These are phyloP conservation scores for Blepharisma japonicum DNA, from an alignment of 73 alveolate genomes.

Conservation along the genomic window DNA sequence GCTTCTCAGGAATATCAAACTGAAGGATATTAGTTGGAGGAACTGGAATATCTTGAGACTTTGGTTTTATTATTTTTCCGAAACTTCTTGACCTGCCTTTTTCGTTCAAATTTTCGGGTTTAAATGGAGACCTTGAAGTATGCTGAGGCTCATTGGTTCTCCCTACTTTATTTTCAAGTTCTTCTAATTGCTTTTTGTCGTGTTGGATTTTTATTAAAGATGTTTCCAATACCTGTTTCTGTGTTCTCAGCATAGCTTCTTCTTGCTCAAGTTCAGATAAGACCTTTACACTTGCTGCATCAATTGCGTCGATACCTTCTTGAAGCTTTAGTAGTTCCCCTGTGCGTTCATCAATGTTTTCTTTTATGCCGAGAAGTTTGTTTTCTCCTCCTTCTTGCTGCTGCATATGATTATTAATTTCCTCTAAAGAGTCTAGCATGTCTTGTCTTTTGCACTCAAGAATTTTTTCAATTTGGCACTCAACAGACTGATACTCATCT, in stretches of 20 bases:
- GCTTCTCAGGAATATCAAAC: too few species aligned
- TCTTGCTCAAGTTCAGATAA: background rate
- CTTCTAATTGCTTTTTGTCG: background rate
- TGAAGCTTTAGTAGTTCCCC: background rate
- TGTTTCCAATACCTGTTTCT: background rate
- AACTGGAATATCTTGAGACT: too few species aligned
- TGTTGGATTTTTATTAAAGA: background rate
- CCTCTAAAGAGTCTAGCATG: background rate
- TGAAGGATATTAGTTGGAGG: too few species aligned
- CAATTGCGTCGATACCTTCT: background rate
- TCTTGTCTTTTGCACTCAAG: background rate
- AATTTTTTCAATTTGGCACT: conserved; percentile 7
- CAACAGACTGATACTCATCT: too few species aligned
- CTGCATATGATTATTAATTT: background rate
- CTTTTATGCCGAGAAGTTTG: background rate
- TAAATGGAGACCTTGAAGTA: too few species aligned
- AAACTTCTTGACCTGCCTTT: too few species aligned
- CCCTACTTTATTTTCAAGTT: background rate
- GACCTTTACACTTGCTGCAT: background rate
- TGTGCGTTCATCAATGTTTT: background rate
- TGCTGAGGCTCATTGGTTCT: background rate
- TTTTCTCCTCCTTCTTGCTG: conserved; percentile 6
- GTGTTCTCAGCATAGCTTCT: conserved; percentile 4
- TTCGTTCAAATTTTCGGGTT: too few species aligned
- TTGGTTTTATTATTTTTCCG: too few species aligned